Conservation (phyloP, 108 stramenopile genomes). For the Mediolabrus comicus region DNA sequence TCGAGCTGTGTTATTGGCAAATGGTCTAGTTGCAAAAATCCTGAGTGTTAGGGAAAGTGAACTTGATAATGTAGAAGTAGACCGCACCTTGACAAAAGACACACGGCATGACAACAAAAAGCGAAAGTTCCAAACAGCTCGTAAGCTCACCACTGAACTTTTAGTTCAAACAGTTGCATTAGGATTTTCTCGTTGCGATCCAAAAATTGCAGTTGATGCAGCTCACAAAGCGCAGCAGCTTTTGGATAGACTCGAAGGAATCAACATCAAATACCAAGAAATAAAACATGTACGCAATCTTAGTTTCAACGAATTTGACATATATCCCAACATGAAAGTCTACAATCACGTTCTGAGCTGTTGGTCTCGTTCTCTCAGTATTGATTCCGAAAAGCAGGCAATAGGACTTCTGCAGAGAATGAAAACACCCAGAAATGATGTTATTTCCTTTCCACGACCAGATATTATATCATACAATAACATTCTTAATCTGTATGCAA, state of each 20-base stretch:
- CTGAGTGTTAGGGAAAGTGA: conserved; percentile 11
- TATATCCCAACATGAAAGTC: conserved; percentile 12
- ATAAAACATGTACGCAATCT: conserved; percentile 4
- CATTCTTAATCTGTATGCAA: conserved; percentile 50
- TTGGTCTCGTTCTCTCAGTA: conserved; percentile 26
- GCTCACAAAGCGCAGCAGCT: conserved; percentile 23
- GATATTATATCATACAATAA: conserved; percentile 50
- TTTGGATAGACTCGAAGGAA: conserved; percentile 19
- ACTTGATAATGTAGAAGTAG: neutral
- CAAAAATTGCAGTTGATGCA: conserved; percentile 12
- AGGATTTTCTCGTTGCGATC: conserved; percentile 40
- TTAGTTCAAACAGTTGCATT: conserved; percentile 26
- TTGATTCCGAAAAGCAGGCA: conserved; percentile 19
- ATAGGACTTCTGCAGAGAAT: conserved; percentile 22
- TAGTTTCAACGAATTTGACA: conserved; percentile 7
- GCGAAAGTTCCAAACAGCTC: neutral
- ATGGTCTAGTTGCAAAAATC: conserved; percentile 19
- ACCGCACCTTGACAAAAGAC: neutral
- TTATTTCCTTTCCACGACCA: conserved; percentile 17
- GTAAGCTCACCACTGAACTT: conserved; percentile 26
- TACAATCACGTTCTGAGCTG: conserved; percentile 42
- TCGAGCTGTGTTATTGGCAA: conserved; percentile 18
- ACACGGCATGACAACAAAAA: neutral
- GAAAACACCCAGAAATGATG: neutral
- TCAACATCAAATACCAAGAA: neutral